phyloP scores from a whole-genome alignment of 257 asterid genomes.

The Solanum megistacrolobum region DNA sequence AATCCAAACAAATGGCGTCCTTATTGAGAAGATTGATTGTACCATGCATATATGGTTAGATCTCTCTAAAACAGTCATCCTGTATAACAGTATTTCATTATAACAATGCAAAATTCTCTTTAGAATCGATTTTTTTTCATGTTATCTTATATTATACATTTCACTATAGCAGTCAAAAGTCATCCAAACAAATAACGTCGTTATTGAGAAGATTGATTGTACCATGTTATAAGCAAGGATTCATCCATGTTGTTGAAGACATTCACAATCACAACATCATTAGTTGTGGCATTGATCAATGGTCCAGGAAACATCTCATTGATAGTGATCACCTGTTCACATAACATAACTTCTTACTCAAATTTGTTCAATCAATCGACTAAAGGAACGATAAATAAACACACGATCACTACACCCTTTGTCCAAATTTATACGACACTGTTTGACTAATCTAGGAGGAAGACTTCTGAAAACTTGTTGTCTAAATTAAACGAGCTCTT shows the following conservation, averaged over 20 bases:
- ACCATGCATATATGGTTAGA: not conserved
- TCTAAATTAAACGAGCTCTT: not conserved
- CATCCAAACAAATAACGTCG: not conserved
- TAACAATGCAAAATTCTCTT: not conserved
- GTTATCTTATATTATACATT: not conserved
- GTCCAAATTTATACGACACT: not conserved
- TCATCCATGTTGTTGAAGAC: slow-evolving; percentile 60
- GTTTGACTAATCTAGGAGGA: not conserved
- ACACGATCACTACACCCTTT: not conserved
- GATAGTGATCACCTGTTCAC: slow-evolving; percentile 56
- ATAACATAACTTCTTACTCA: not conserved
- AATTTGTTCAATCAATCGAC: not conserved
- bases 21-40: not conserved
- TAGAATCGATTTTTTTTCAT: fast-evolving
- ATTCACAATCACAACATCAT: slow-evolving; percentile 44
- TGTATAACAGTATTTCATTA: not conserved
- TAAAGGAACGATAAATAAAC: not conserved
- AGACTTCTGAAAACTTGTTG: not conserved
- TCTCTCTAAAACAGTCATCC: fast-evolving
- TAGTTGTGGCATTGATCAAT: slow-evolving; percentile 50
- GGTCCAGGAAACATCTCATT: slow-evolving; percentile 82
- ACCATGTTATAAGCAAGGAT: slow-evolving; percentile 73
- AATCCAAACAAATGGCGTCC: not conserved
- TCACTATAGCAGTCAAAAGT: not conserved
- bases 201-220: not conserved